phyloP scores from a whole-genome alignment of 805 yeast genomes.

The Yarrowia sp. region DNA sequence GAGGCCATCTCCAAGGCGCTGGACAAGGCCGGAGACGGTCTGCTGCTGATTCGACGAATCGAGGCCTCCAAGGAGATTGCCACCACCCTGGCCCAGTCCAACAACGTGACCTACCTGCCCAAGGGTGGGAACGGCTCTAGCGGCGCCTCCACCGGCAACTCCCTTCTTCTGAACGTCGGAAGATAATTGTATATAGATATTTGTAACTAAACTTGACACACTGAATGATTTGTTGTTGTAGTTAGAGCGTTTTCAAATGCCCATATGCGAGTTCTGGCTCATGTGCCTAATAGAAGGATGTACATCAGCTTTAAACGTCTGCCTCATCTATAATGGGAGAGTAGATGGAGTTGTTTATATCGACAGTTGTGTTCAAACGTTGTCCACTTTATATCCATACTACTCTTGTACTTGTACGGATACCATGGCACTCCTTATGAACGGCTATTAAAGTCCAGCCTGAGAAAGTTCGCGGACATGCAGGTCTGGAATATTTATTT shows the following conservation, averaged over 20 bases:
- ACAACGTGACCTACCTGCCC: conserved; percentile 89
- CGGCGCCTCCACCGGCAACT: conserved; percentile 38
- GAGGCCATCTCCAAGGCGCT: conserved; percentile 91
- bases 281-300: no score
- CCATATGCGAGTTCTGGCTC: no score
- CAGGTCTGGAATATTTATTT: not conserved
- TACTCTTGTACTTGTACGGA: not conserved
- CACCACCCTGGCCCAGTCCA: conserved; percentile 72
- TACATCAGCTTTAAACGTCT: no score
- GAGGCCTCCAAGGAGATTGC: conserved; percentile 98
- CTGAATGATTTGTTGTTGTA: not conserved
- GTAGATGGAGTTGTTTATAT: no score
- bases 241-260: no score
- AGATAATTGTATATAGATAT: conserved; percentile 32
- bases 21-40: conserved; percentile 92
- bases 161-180: conserved; percentile 40
- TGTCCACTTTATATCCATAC: no score
- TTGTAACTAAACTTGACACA: conserved; percentile 5
- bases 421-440: no score
- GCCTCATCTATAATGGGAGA: no score
- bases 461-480: conserved; percentile 5
- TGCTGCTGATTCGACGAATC: conserved; percentile 86
- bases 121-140: conserved; percentile 44
- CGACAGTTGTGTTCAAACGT: not conserved
- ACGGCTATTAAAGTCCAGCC: no score